phyloP scores from a whole-genome alignment of 2,329 filamentous ascomycete genomes.

The Botrytis deweyae region DNA sequence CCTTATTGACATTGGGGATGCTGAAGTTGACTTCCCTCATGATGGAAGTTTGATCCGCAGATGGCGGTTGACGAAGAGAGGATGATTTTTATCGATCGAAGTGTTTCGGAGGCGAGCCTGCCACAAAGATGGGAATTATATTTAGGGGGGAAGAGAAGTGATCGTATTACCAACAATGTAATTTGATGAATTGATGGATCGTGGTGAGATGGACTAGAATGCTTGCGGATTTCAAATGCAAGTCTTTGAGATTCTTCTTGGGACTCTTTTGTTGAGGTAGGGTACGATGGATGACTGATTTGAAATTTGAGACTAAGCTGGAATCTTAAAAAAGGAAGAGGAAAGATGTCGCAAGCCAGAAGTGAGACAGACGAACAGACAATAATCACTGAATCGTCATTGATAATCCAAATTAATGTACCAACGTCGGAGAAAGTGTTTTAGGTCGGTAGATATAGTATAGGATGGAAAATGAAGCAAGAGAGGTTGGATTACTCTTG shows the following conservation, averaged over 20 bases:
- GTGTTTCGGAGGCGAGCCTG: slow-evolving; percentile 27
- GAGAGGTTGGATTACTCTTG: not conserved
- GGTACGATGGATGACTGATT: not conserved
- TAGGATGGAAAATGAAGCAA: slow-evolving; percentile 4
- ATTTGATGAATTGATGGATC: slow-evolving; percentile 27
- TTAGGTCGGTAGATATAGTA: not conserved
- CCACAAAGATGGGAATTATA: slow-evolving; percentile 23
- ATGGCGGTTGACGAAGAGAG: slow-evolving; percentile 2
- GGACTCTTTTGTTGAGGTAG: not conserved
- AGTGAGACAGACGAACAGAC: slow-evolving; percentile 5
- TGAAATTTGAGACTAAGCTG: not conserved
- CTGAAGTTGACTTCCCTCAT: slow-evolving; percentile 99
- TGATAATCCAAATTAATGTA: not conserved
- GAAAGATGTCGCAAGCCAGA: slow-evolving; percentile 14
- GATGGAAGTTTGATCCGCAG: slow-evolving; percentile 45
- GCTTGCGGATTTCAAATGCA: slow-evolving; percentile 1
- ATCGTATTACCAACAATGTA: slow-evolving; percentile 10
- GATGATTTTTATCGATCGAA: slow-evolving; percentile 21
- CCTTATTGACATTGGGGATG: slow-evolving; percentile 99
- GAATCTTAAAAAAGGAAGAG: slow-evolving; percentile 4
- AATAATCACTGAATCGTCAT: slow-evolving; percentile 16
- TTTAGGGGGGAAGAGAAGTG: not conserved
- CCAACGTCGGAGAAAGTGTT: not conserved
- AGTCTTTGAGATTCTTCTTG: not conserved
- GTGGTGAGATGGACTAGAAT: not conserved